These are phyloP conservation scores for Labyrinthula sp. DNA, from an alignment of 352 stramenopile species.

Conservation along the genomic window DNA sequence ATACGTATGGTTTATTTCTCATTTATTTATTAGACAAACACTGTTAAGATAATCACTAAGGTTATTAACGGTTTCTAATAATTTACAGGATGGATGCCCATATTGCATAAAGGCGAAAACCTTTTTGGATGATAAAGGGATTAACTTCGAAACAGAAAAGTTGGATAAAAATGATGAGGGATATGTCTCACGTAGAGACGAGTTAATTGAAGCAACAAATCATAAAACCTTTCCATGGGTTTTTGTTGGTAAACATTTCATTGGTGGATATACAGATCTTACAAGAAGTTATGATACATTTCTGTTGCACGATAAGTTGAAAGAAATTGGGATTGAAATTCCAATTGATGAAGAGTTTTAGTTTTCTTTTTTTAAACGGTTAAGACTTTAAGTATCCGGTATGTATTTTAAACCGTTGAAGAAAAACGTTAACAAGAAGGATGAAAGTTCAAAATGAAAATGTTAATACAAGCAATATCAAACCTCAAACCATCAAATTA, in stretches of 20 bases:
- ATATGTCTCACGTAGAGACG: constrained; percentile 10
- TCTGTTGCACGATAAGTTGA: constrained; percentile 11
- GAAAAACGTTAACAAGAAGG: too few species aligned
- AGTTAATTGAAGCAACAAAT: constrained; percentile 21
- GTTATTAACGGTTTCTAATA: too few species aligned
- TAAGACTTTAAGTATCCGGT: too few species aligned
- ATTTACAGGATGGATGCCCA: constrained; percentile 25
- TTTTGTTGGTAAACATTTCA: constrained; percentile 22
- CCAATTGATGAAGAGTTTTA: too few species aligned
- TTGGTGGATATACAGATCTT: constrained; percentile 24
- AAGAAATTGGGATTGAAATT: constrained; percentile 6
- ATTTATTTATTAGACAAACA: too few species aligned
- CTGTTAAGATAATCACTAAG: too few species aligned
- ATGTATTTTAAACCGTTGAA: too few species aligned
- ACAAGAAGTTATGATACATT: constrained; percentile 20
- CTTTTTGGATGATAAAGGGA: constrained; percentile 20
- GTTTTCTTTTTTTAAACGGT: too few species aligned
- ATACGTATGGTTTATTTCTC: too few species aligned
- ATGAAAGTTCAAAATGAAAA: too few species aligned
- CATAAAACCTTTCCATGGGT: constrained; percentile 28
- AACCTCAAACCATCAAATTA: too few species aligned
- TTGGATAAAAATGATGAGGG: constrained; percentile 6
- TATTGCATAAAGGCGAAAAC: constrained; percentile 25
- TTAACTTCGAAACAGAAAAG: constrained; percentile 10
- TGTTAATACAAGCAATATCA: too few species aligned